Evolutionary conservation across 2,329 filamentous ascomycete species (phyloP), one percentile per base, ranked within the genome.

Genomic region (Teratosphaeriaceae sp.): DNA sequence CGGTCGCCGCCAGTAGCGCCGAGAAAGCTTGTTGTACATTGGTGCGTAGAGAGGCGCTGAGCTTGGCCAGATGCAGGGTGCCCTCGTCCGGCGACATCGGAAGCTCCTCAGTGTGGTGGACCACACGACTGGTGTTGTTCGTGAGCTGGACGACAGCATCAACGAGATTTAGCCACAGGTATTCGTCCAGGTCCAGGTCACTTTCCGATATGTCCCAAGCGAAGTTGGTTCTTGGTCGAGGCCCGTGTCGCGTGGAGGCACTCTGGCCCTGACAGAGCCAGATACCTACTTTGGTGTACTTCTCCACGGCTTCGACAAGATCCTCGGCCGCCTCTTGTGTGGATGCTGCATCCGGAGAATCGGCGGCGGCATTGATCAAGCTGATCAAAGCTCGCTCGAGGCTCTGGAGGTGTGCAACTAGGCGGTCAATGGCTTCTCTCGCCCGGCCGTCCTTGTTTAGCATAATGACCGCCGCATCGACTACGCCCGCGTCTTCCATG

Each of bases 191-290:
- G 2, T 74, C 73, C 1, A 84, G 67, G 18, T 76, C 74, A 46
- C 77, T 63, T 64, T 78, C 69, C 51, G 80, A 70, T 38, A 77
- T 65, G 3, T 76, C 65, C 53, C 56, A 46, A 43, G 59, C 44
- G 45, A 64, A 41, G 53, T 65, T 55, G 49, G 64, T 54, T 54
- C 65, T 52, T 16, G 58, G 60, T 33, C 60, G 55, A 20, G 54
- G 53, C 16, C 46, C 44, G 2, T 59, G 52, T n/a, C 53, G 33
- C 5, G 51, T 49, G 0, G 75, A 76, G 56, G 84, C 85, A 38
- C 79, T 87, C 60, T 95, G 88, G 1, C 84, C 80, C 64, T 94
- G 87, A 55, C 92, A 97, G 11, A 98, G 72, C 92, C 92, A 98
- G 39, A 94, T 90, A 12, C 94, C 92, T 1, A 98, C 87, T 50